These are phyloP conservation scores for Ceratocystis alfenasii DNA, from an alignment of 2,329 filamentous ascomycete species.

Conservation along the genomic window DNA sequence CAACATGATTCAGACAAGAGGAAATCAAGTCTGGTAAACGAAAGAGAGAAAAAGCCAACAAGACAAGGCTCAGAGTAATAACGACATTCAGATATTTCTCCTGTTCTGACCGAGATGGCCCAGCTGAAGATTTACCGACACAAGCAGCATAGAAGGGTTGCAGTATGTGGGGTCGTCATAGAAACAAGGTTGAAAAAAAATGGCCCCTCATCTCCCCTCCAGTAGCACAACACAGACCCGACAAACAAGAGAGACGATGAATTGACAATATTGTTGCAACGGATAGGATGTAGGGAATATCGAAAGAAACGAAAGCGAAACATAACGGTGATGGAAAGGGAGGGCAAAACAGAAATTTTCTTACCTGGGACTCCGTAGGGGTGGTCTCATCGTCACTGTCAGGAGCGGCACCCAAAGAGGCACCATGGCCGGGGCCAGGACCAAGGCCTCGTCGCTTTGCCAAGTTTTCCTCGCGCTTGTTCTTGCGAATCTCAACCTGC, in stretches of 20 bases:
- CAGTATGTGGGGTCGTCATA: conserved; percentile 21
- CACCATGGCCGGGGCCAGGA: conserved; percentile 67
- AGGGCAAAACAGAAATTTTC: conserved; percentile 26
- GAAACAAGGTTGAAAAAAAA: conserved; percentile 20
- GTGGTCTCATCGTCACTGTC: conserved; percentile 96
- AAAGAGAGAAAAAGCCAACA: neutral
- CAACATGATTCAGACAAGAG: neutral
- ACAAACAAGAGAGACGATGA: conserved; percentile 1
- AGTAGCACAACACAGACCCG: conserved; percentile 3
- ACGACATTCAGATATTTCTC: neutral
- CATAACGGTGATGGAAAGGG: conserved; percentile 20
- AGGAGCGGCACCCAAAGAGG: conserved; percentile 72
- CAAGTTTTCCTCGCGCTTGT: conserved; percentile 96
- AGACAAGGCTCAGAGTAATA: neutral
- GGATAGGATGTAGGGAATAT: conserved; percentile 13
- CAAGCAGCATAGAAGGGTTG: neutral
- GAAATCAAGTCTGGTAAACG: neutral
- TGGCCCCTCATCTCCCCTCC: conserved; percentile 19
- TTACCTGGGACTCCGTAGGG: conserved; percentile 92
- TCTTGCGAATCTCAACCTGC: conserved; percentile 97
- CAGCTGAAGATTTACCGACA: neutral
- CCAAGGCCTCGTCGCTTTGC: conserved; percentile 95
- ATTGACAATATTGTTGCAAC: neutral
- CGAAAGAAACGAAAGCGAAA: conserved; percentile 7
- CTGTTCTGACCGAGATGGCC: neutral